Conservation (phyloP, 257 asterid genomes). For the Solanum piurae region DNA sequence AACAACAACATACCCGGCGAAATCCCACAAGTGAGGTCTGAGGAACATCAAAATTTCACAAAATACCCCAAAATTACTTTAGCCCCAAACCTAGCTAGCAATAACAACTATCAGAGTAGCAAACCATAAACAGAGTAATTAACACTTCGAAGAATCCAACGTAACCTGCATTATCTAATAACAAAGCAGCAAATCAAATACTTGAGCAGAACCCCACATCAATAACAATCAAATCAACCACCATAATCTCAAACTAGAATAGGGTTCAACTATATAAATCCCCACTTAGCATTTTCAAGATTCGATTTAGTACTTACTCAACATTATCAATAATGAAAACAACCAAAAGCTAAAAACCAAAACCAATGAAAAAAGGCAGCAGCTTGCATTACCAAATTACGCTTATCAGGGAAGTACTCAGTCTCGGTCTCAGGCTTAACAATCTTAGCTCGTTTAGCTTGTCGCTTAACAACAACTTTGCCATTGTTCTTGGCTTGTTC, state of each 20-base stretch:
- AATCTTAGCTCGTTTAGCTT: constrained; percentile 42
- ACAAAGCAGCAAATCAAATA: neutral
- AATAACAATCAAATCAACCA: neutral
- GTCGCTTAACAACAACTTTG: constrained; percentile 12
- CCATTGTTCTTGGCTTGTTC: constrained; percentile 1
- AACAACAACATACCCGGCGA: neutral
- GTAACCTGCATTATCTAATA: neutral
- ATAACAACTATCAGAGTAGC: neutral
- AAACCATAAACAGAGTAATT: neutral
- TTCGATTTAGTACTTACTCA: neutral
- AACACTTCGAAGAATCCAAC: neutral
- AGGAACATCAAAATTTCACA: neutral
- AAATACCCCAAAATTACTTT: neutral
- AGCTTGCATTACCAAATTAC: constrained; percentile 45
- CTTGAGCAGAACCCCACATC: neutral
- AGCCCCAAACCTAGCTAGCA: neutral
- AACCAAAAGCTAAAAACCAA: neutral
- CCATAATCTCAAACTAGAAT: neutral
- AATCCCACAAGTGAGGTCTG: neutral
- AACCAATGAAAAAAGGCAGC: neutral
- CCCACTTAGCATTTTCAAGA: neutral
- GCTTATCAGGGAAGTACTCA: constrained; percentile 61
- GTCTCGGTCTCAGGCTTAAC: constrained; percentile 36
- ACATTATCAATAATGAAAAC: neutral
- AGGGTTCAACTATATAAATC: neutral